Evolutionary conservation across 129 eudicot genomes (phyloP).

Genomic region (Saussurea involucrata): DNA sequence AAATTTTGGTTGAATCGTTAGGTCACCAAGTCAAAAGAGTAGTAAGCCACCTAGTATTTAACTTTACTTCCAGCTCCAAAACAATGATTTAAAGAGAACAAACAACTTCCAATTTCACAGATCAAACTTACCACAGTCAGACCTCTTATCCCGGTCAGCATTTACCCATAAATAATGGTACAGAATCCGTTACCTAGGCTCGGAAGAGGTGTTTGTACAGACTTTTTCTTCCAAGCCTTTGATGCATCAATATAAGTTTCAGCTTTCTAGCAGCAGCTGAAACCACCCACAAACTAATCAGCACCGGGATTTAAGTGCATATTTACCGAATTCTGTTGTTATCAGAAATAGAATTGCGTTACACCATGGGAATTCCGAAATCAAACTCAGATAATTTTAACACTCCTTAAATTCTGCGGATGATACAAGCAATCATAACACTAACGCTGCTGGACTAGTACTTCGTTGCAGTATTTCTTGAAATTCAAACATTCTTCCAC

Average conservation of each 20-base stretch:
- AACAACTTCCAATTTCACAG: neutral
- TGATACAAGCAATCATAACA: neutral
- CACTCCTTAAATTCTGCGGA: neutral
- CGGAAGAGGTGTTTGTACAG: neutral
- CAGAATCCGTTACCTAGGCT: neutral
- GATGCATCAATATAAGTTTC: neutral
- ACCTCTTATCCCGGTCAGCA: neutral
- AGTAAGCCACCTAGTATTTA: neutral
- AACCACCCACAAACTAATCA: neutral
- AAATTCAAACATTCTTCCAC: slow-evolving; percentile 80
- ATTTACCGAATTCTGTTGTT: neutral
- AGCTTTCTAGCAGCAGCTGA: neutral
- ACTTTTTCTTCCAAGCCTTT: neutral
- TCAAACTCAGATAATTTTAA: neutral
- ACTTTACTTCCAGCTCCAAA: neutral
- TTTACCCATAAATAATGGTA: neutral
- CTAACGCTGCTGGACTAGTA: slow-evolving; percentile 47
- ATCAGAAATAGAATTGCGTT: neutral
- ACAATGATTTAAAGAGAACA: neutral
- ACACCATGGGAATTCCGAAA: neutral
- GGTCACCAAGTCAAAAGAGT: neutral
- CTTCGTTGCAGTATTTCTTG: slow-evolving; percentile 79
- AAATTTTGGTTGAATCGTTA: neutral
- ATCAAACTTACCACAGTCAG: neutral
- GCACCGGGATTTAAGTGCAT: neutral